phyloP scores from a whole-genome alignment of 2,329 filamentous ascomycete species.

The Colletotrichum sublineola region DNA sequence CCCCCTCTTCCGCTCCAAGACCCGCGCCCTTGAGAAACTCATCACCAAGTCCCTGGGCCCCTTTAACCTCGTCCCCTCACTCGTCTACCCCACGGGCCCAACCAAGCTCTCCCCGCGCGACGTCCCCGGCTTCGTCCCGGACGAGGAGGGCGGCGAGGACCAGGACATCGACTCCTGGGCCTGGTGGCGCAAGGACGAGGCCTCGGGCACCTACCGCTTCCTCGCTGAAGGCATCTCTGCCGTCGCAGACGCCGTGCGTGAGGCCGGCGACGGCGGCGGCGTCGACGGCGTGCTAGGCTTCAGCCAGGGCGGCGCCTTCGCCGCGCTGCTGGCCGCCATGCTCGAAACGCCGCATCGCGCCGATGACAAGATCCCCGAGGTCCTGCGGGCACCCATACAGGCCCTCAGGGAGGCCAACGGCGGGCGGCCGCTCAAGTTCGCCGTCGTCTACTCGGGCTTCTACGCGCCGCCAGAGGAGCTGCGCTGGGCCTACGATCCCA shows the following conservation, averaged over 20 bases:
- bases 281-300: slow-evolving; percentile 87
- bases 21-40: slow-evolving; percentile 85
- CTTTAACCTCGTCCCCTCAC: slow-evolving; percentile 63
- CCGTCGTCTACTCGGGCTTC: slow-evolving; percentile 84
- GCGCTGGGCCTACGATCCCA: slow-evolving; percentile 77
- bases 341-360: slow-evolving; percentile 69
- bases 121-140: slow-evolving; percentile 75
- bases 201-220: slow-evolving; percentile 72
- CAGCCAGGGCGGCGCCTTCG: slow-evolving; percentile 81
- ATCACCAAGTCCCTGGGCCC: slow-evolving; percentile 80
- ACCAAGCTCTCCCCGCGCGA: slow-evolving; percentile 73
- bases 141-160: slow-evolving; percentile 43
- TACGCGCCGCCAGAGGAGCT: slow-evolving; percentile 73
- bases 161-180: slow-evolving; percentile 78
- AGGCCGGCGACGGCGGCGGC: slow-evolving; percentile 75
- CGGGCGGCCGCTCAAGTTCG: slow-evolving; percentile 72
- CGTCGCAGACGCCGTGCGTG: slow-evolving; percentile 72
- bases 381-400: slow-evolving; percentile 55
- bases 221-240: slow-evolving; percentile 76
- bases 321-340: slow-evolving; percentile 79
- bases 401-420: slow-evolving; percentile 64
- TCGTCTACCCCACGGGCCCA: slow-evolving; percentile 78
- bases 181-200: slow-evolving; percentile 85
- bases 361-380: slow-evolving; percentile 47
- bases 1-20: slow-evolving; percentile 86